Base-by-base conservation (phyloP, 2,329 filamentous ascomycete genomes). In the Colletotrichum graminicola region DNA sequence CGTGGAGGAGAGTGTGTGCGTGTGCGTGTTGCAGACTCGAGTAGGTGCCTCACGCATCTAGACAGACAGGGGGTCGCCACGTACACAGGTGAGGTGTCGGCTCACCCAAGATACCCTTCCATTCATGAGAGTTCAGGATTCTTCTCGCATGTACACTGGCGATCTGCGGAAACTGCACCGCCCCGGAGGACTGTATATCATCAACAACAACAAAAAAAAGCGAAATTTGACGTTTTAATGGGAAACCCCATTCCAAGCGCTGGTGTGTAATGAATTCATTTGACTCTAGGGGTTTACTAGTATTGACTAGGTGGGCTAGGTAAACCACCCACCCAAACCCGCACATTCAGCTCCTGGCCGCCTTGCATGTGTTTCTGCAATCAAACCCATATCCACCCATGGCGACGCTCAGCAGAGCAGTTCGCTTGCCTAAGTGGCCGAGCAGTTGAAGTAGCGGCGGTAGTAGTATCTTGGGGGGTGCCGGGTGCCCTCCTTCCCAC, bases 101-200 rank as follows among this genome's bases (percentile, higher is more conserved):
- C 67, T 71, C 52, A 59, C 63, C 49, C 63, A 64, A 64, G 67
- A 73, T 73, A 73, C 71, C 71, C 71, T 73, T 73, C 63, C 63
- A 63, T 62, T 71, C 67, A 66, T 26, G 10, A 67, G 36, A 71
- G 51, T 63, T 63, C 56, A 71, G 43, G 47, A 66, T 56, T 36
- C 26, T 62, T 66, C 63, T 64, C 34, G 43, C 54, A 43, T 56
- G 32, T 36, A 61, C 34, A 43, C 59, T 62, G 62, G 59, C 39
- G 21, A 52, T 45, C 36, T 23, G 8, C 41, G 29, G 23, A 52
- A 21, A 10, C 34, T 26, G 21, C 23, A 8, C n/a, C 23, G 26
- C 8, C 56, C 18, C n/a, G 29, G 16, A 23, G 56, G 45, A 36
- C 23, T 49, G 67, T 61, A 70, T 41, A 66, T 60, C 62, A 39